Base-by-base conservation (phyloP, 495 filamentous ascomycete genomes). In the Filosporella fistucella region DNA sequence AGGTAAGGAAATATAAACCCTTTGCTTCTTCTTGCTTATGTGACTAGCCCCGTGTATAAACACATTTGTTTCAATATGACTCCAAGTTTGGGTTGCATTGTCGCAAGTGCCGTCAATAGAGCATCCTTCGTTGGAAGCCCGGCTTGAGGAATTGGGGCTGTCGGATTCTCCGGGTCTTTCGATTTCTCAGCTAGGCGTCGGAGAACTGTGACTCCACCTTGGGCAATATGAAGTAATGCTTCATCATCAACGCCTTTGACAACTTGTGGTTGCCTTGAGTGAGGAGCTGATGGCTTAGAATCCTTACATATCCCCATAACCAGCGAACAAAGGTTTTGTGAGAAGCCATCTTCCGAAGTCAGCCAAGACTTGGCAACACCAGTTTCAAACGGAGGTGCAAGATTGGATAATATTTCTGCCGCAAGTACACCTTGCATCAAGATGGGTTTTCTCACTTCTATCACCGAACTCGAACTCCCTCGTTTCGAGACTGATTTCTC, bases 351-450 rank as follows among this genome's bases (percentile, higher is more conserved):
- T 29, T 85, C 81, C 13, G 86, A 89, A 14, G 83, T 77, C 14
- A 97, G 77, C 93, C 93, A 98, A 2, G 74, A 68, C 35, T 80
- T 76, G n/a, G 90, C 85, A 12, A 95, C 71, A 8, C 74, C 68
- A 20, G 69, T 76, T 53, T 95, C 90, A 16, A 76, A 74, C 0
- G 75, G 76, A n/a, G 87, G 87, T 1, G 77, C 79, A 13, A 95
- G 74, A 5, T 80, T 77, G 3, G 88, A 78, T 8, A 96, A 68
- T 44, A 96, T 93, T 55, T 98, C 91, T 3, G 89, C 91, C 2
- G 91, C 87, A 5, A 98, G 69, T 51, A 98, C 78, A 5, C 89
- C 89, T 68, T 98, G 93, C 76, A 90, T 87, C 39, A 98, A 69
- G 49, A 86, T 80, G 0, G 93, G 83, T 64, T 89, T 91, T 26